Evolutionary conservation across 1,284 basidiomycete species (phyloP).

Genomic region (Erythrobasidium hasegawianum): DNA sequence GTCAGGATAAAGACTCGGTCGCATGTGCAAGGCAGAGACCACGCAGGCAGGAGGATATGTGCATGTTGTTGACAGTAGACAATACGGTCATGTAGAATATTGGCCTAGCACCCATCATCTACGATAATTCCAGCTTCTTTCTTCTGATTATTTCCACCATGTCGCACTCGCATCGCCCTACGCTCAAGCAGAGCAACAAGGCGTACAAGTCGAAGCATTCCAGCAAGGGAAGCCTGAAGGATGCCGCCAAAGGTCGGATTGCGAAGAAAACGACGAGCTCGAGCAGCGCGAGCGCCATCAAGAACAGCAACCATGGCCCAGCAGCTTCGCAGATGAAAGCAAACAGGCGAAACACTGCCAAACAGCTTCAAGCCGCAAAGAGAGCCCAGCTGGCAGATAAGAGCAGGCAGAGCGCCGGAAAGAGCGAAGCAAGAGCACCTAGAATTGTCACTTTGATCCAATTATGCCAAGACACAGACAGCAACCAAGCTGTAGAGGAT

Average conservation of each 20-base stretch:
- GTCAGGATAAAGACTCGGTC: no score
- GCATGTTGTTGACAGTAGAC: no score
- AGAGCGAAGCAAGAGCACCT: slow-evolving; percentile 51
- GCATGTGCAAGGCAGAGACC: no score
- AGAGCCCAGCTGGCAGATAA: slow-evolving; percentile 59
- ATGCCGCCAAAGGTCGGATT: slow-evolving; percentile 40
- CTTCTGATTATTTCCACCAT: neutral
- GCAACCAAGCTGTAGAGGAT: slow-evolving; percentile 56
- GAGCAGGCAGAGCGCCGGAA: slow-evolving; percentile 51
- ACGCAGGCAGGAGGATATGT: no score
- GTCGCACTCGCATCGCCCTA: slow-evolving; percentile 59
- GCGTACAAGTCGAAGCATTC: slow-evolving; percentile 77
- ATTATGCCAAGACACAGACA: slow-evolving; percentile 64
- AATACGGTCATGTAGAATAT: no score
- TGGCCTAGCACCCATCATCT: no score
- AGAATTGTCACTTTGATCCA: slow-evolving; percentile 58
- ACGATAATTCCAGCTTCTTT: no score
- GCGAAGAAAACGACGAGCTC: slow-evolving; percentile 33
- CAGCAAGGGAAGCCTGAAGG: slow-evolving; percentile 59
- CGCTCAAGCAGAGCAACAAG: slow-evolving; percentile 90
- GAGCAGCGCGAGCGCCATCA: slow-evolving; percentile 11
- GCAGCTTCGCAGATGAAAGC: slow-evolving; percentile 59
- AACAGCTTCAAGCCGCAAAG: slow-evolving; percentile 70
- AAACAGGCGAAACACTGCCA: slow-evolving; percentile 72
- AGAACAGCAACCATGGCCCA: slow-evolving; percentile 25